A percentile compares a stretch with the other conserved stretches of the same genome.
These are phyloP conservation scores for Terana coerulea DNA, from an alignment of 768 basidiomycete species.

Conservation along the genomic window DNA sequence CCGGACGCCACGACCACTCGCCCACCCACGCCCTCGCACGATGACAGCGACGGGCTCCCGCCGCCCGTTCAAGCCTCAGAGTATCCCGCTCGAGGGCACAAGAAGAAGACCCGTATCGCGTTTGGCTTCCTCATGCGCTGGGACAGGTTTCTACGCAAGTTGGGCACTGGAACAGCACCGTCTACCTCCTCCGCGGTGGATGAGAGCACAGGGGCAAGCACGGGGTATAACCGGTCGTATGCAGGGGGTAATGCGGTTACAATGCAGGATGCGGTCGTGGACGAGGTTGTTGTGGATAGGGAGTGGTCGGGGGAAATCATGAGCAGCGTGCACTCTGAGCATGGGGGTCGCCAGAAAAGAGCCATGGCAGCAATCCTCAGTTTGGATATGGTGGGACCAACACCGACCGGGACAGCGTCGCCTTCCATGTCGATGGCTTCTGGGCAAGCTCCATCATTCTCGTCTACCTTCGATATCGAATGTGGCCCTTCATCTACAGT, in stretches of 20 bases:
- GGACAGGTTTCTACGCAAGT: slow-evolving; percentile 28
- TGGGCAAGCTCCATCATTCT: slow-evolving; percentile 32
- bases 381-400: slow-evolving; percentile 34
- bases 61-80: slow-evolving; percentile 6
- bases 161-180: slow-evolving; percentile 33
- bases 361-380: slow-evolving; percentile 37
- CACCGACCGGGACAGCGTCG: slow-evolving; percentile 34
- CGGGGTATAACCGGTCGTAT: slow-evolving; percentile 28
- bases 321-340: slow-evolving; percentile 51
- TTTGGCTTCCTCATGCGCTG: slow-evolving; percentile 26
- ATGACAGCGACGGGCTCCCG: slow-evolving; percentile 4
- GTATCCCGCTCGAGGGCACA: slow-evolving; percentile 9
- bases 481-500: slow-evolving; percentile 49
- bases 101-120: slow-evolving; percentile 24
- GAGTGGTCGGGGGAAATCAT: slow-evolving; percentile 60
- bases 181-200: slow-evolving; percentile 51
- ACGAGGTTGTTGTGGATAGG: slow-evolving; percentile 76
- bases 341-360: slow-evolving; percentile 45
- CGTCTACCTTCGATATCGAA: slow-evolving; percentile 50
- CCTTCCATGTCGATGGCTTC: slow-evolving; percentile 31
- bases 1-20: neutral
- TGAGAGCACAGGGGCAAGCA: slow-evolving; percentile 41
- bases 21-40: neutral
- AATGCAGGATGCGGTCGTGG: slow-evolving; percentile 42
- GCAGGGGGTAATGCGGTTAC: slow-evolving; percentile 18